Evolutionary conservation across 2,329 filamentous ascomycete genomes (phyloP).

Genomic region (Fusarium transvaalense): DNA sequence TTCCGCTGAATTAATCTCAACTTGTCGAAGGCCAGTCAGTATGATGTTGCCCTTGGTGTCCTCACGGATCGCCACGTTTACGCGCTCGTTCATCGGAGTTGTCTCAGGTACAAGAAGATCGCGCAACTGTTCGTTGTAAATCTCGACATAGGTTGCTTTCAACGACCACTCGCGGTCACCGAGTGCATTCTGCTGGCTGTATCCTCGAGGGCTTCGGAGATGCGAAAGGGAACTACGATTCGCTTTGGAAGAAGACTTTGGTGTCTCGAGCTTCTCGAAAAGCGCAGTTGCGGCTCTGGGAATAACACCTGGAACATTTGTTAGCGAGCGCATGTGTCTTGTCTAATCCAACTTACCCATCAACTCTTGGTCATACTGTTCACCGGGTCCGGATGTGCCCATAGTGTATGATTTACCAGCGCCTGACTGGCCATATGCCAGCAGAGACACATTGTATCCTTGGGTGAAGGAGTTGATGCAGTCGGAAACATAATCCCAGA

Average conservation of each 20-base stretch:
- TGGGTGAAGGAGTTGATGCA: conserved; percentile 91
- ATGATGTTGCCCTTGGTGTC: conserved; percentile 95
- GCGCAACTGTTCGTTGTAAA: conserved; percentile 96
- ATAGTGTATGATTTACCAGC: conserved; percentile 99
- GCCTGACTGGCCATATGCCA: conserved; percentile 97
- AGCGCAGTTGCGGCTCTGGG: conserved; percentile 87
- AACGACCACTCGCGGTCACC: conserved; percentile 87
- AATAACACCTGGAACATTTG: conserved; percentile 78
- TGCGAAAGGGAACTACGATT: conserved; percentile 80
- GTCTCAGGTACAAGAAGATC: conserved; percentile 87
- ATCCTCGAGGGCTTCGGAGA: conserved; percentile 82
- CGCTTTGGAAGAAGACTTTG: conserved; percentile 55
- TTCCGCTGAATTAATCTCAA: conserved; percentile 90
- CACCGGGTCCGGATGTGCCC: conserved; percentile 89
- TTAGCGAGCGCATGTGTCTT: conserved; percentile 17
- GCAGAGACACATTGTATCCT: conserved; percentile 97
- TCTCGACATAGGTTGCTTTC: conserved; percentile 95
- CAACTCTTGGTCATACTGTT: conserved; percentile 76
- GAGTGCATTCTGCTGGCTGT: conserved; percentile 63
- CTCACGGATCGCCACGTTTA: conserved; percentile 89
- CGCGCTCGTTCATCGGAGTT: conserved; percentile 76
- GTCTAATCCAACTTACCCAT: conserved; percentile 76
- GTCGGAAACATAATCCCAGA: conserved; percentile 95
- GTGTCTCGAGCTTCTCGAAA: conserved; percentile 85
- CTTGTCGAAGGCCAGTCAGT: conserved; percentile 87